Percentiles rank a stretch among this genome's conserved stretches.
Evolutionary conservation across 495 filamentous ascomycete genomes (phyloP).

Genomic region (Penicillium subrubescens): DNA sequence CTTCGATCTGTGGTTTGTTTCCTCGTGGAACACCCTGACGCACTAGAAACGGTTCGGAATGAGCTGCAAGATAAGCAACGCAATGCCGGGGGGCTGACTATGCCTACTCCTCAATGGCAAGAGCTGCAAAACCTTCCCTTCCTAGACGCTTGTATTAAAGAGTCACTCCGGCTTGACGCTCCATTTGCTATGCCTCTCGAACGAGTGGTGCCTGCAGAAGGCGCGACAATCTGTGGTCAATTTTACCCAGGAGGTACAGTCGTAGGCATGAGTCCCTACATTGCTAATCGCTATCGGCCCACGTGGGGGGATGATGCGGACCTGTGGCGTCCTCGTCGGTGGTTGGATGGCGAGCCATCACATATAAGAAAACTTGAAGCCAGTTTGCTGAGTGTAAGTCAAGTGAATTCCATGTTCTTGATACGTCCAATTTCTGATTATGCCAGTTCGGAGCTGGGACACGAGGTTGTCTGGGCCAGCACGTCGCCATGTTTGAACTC

Average conservation of each 20-base stretch:
- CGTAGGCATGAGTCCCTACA: slow-evolving; percentile 17
- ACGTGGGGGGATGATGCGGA: slow-evolving; percentile 30
- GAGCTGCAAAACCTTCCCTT: slow-evolving; percentile 33
- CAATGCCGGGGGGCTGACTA: slow-evolving; percentile 13
- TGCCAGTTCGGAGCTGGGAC: slow-evolving; percentile 30
- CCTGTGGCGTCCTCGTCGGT: slow-evolving; percentile 26
- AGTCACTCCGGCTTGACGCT: slow-evolving; percentile 56
- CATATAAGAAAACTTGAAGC: slow-evolving; percentile 21
- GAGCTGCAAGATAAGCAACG: slow-evolving; percentile 16
- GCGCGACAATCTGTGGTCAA: slow-evolving; percentile 24
- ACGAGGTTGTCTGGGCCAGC: slow-evolving; percentile 27
- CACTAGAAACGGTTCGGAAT: slow-evolving; percentile 22
- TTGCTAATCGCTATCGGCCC: slow-evolving; percentile 16
- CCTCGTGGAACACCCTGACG: slow-evolving; percentile 32
- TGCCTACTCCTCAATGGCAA: slow-evolving; percentile 24
- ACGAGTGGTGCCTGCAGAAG: slow-evolving; percentile 35
- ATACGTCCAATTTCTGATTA: slow-evolving; percentile 10
- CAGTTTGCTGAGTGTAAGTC: slow-evolving; percentile 24
- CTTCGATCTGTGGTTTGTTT: slow-evolving; percentile 36
- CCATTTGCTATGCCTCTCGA: slow-evolving; percentile 39
- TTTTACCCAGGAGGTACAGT: slow-evolving; percentile 17
- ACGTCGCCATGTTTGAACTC: slow-evolving; percentile 29
- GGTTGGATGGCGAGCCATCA: slow-evolving; percentile 17
- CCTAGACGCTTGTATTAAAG: slow-evolving; percentile 53
- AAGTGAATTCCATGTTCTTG: not conserved